Evolutionary conservation across 495 filamentous ascomycete species (phyloP).

Genomic region (Penicilliopsis zonata): DNA sequence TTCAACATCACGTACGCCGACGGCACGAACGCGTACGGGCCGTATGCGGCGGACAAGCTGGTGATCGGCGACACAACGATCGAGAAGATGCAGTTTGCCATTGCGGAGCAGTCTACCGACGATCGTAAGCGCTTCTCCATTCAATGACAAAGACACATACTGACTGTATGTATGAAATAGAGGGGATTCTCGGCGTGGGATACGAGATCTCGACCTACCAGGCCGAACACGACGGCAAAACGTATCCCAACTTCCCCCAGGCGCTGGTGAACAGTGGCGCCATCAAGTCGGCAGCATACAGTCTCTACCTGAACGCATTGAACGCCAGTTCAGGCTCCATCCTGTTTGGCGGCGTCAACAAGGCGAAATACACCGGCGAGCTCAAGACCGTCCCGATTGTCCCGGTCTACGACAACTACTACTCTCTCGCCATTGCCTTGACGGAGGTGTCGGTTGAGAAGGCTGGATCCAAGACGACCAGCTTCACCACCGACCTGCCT

Average conservation of each 20-base stretch:
- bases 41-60: conserved; percentile 71
- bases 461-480: conserved; percentile 25
- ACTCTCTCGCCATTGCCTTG: conserved; percentile 67
- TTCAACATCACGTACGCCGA: conserved; percentile 80
- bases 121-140: too few relatives aligned
- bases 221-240: conserved; percentile 49
- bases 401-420: conserved; percentile 22
- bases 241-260: conserved; percentile 52
- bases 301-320: conserved; percentile 77
- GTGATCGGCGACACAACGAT: conserved; percentile 47
- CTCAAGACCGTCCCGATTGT: conserved; percentile 64
- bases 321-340: conserved; percentile 57
- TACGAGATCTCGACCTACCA: conserved; percentile 64
- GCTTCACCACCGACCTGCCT: conserved; percentile 32
- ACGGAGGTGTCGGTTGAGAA: conserved; percentile 38
- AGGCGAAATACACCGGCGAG: conserved; percentile 52
- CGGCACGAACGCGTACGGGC: conserved; percentile 57
- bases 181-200: conserved; percentile 79
- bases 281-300: conserved; percentile 68
- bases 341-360: conserved; percentile 81
- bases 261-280: conserved; percentile 52
- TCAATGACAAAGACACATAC: conserved; percentile 32
- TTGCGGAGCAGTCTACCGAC: conserved; percentile 52
- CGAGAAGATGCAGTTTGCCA: conserved; percentile 55
- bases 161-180: conserved; percentile 11